Conservation (phyloP, 2,329 filamentous ascomycete genomes). For the Zymoseptoria pseudotritici region DNA sequence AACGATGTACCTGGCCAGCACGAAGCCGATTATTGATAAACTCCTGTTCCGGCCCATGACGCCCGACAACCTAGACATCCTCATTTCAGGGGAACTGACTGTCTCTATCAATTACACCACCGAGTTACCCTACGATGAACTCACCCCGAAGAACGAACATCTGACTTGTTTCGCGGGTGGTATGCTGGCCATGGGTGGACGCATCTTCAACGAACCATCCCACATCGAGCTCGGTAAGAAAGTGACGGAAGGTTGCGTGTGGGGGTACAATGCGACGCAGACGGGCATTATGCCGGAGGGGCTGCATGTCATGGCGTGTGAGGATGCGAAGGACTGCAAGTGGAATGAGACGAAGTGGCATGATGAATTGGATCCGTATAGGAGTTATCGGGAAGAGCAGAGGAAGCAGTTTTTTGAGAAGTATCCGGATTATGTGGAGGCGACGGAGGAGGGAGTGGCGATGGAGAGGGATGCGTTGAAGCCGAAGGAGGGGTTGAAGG, state of each 20-base stretch:
- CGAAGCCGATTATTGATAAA: constrained; percentile 61
- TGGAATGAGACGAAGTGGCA: constrained; percentile 40
- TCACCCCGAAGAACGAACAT: constrained; percentile 43
- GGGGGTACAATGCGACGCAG: constrained; percentile 44
- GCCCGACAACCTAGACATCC: constrained; percentile 58
- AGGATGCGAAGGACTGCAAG: constrained; percentile 32
- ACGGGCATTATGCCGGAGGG: constrained; percentile 50
- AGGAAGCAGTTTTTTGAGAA: constrained; percentile 11
- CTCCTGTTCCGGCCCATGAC: constrained; percentile 74
- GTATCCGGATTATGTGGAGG: constrained; percentile 4
- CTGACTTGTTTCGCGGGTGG: constrained; percentile 49
- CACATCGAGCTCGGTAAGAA: constrained; percentile 45
- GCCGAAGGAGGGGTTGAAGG: neutral
- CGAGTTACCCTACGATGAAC: constrained; percentile 27
- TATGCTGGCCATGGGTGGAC: constrained; percentile 48
- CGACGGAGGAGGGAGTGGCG: neutral
- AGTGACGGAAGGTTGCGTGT: constrained; percentile 49
- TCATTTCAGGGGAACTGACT: constrained; percentile 57
- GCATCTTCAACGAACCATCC: constrained; percentile 43
- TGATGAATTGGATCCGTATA: constrained; percentile 33
- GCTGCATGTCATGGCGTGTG: constrained; percentile 39
- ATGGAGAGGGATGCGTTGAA: too few species aligned
- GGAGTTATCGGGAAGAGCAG: constrained; percentile 16
- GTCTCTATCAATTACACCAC: constrained; percentile 39
- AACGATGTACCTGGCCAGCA: constrained; percentile 61